These are phyloP conservation scores for Phytophthora brassicae DNA, from an alignment of 352 stramenopile genomes.

Conservation along the genomic window DNA sequence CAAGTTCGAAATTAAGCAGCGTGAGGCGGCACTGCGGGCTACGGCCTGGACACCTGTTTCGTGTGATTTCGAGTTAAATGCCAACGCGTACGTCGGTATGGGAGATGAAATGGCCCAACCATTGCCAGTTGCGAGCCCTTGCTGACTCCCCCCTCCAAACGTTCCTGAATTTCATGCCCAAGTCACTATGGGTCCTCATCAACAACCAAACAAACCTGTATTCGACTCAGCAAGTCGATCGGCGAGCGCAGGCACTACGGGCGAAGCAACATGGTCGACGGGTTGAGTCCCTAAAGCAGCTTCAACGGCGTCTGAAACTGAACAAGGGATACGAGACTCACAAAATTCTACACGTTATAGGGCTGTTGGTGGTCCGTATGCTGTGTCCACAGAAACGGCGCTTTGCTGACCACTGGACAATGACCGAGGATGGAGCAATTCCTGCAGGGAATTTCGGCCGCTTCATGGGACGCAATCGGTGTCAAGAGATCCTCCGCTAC, in stretches of 20 bases:
- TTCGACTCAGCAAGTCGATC: too few species aligned
- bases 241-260: background rate
- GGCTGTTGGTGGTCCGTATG: too few species aligned
- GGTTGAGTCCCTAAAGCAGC: background rate
- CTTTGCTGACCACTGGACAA: conserved; percentile 24
- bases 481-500: conserved; percentile 13
- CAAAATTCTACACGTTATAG: too few species aligned
- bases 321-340: too few species aligned
- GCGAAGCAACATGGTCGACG: background rate
- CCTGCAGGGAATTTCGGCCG: conserved; percentile 13
- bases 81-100: too few species aligned
- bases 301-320: background rate
- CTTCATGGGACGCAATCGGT: conserved; percentile 18
- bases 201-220: too few species aligned
- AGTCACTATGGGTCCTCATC: background rate
- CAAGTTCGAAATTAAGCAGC: background rate
- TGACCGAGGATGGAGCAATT: conserved; percentile 7
- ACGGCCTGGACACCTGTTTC: background rate
- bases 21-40: background rate
- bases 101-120: too few species aligned
- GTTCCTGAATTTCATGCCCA: background rate
- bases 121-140: too few species aligned
- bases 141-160: background rate
- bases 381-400: conserved; percentile 16
- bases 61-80: background rate